Evolutionary conservation across 768 basidiomycete genomes (phyloP).

Genomic region (Lactarius deliciosus): DNA sequence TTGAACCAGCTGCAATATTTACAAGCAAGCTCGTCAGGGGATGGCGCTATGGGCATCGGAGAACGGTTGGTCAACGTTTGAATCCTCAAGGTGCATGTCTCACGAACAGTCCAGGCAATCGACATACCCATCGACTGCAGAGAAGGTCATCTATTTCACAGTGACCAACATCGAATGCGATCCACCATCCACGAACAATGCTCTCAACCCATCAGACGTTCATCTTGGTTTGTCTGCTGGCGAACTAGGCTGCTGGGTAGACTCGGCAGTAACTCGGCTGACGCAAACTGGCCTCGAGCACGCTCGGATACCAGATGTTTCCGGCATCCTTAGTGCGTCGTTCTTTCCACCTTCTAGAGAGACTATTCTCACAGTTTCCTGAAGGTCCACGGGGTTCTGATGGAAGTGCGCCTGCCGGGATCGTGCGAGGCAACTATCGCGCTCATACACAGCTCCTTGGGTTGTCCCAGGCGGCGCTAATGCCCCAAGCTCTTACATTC

Average conservation of each 20-base stretch:
- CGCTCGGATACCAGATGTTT: constrained; percentile 53
- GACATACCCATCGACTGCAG: constrained; percentile 28
- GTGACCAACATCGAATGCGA: constrained; percentile 76
- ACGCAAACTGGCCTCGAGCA: constrained; percentile 79
- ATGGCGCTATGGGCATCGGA: constrained; percentile 10
- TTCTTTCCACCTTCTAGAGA: constrained; percentile 1
- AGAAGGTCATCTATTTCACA: constrained; percentile 70
- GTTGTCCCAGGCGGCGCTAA: constrained; percentile 60
- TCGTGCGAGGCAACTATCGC: constrained; percentile 31
- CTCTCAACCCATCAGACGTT: constrained; percentile 41
- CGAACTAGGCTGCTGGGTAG: constrained; percentile 84
- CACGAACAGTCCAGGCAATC: constrained; percentile 7
- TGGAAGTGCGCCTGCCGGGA: neutral
- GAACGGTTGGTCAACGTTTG: constrained; percentile 5
- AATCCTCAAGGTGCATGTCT: constrained; percentile 1
- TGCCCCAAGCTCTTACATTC: constrained; percentile 56
- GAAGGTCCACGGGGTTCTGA: constrained; percentile 3
- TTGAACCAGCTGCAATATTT: constrained; percentile 42
- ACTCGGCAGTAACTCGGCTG: constrained; percentile 69
- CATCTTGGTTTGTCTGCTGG: constrained; percentile 59
- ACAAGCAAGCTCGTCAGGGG: constrained; percentile 9
- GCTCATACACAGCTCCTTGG: constrained; percentile 50
- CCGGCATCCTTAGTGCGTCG: constrained; percentile 52
- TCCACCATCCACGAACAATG: constrained; percentile 42
- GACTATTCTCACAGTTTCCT: neutral